These are phyloP conservation scores for Ehretia macrophylla DNA, from an alignment of 257 asterid species.

Conservation along the genomic window DNA sequence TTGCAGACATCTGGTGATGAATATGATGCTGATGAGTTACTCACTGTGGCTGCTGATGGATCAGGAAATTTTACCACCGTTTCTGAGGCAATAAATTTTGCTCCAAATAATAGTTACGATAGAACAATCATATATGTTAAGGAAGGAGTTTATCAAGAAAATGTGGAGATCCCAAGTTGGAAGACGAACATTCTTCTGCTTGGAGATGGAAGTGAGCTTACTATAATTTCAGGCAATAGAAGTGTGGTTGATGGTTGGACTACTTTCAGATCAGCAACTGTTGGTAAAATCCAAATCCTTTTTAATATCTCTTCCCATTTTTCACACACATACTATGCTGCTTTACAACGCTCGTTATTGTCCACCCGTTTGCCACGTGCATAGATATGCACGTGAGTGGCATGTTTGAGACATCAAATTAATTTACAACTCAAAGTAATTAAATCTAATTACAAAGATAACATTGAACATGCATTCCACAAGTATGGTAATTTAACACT, in stretches of 20 bases:
- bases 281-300: conserved; percentile 39
- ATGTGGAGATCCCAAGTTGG: conserved; percentile 76
- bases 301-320: neutral
- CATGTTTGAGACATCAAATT: neutral
- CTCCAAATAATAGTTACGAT: conserved; percentile 59
- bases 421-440: too few relatives aligned
- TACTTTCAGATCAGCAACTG: conserved; percentile 87
- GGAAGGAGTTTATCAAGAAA: conserved; percentile 68
- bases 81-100: conserved; percentile 55
- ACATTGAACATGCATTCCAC: neutral
- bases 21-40: conserved; percentile 31
- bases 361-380: too few relatives aligned
- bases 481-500: too few relatives aligned
- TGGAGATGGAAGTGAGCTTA: conserved; percentile 74
- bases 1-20: conserved; percentile 42
- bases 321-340: neutral
- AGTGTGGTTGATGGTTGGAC: conserved; percentile 83
- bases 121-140: conserved; percentile 46
- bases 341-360: too few relatives aligned
- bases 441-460: neutral
- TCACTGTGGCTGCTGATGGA: conserved; percentile 79
- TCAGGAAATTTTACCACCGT: conserved; percentile 58
- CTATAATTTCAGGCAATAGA: conserved; percentile 54
- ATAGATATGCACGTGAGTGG: neutral
- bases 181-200: conserved; percentile 68